Base-by-base conservation (phyloP, 331 rosid genomes). In the Erythrophleum ivorense region DNA sequence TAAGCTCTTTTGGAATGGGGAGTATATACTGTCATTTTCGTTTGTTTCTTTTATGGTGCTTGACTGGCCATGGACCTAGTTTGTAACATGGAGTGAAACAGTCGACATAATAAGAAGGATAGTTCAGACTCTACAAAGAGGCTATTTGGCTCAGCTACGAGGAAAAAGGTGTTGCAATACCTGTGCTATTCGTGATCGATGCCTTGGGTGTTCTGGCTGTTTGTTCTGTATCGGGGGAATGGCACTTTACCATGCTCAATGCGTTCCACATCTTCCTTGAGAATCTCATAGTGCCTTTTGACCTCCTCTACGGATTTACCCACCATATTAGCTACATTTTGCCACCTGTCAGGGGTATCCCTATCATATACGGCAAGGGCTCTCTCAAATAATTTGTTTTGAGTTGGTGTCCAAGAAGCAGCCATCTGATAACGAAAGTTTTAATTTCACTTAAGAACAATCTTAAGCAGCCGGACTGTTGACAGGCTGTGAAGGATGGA, bases 341-440 rank as follows among this genome's bases (percentile, higher is more conserved):
- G 94, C 97, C 97, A 93, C 58, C 90, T 86, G 65, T 93, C 98
- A 0, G 97, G 92, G 64, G 93, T 88, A 73, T 93, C 98, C 80
- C 73, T 87, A 55, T 93, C 92, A 76, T 84, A 86, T 71, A 88
- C 83, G 75, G 98, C 97, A 60, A 91, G 80, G 5, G 98, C 98
- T 43, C 78, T 86, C 71, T 93, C 98, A 52, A 93, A 93, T 68
- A 66, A 55, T 76, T 93, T 93, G 92, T 93, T 87, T 78, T 91
- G 91, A 80, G 81, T 72, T 2, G 85, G 72, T 7, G 91, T 93
- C 98, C 98, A 93, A 0, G 94, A 85, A 34, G 88, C 82, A 38
- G 85, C 91, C 95, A 91, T 91, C 63, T 52, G 24, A 33, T 29
- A 74, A 38, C 54, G 16, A 31, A 73, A 24, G 50, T 7, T 69